These are phyloP conservation scores for Barnettozyma sp. DNA, from an alignment of 805 yeast genomes.

Conservation along the genomic window DNA sequence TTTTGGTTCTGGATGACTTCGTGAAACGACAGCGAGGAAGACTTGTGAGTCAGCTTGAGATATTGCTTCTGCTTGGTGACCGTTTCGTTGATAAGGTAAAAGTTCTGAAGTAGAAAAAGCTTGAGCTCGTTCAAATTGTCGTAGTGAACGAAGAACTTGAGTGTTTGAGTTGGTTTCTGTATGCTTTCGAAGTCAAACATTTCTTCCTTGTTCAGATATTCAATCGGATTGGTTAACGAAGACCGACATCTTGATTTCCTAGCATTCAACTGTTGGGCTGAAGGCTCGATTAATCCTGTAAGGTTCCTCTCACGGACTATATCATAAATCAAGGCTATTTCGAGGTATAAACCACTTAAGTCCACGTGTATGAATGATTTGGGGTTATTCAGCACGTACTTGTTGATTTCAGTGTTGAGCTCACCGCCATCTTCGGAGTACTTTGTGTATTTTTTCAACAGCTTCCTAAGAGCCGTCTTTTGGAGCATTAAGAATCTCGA, in stretches of 20 bases:
- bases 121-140: slow-evolving; percentile 52
- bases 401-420: slow-evolving; percentile 24
- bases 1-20: slow-evolving; percentile 14
- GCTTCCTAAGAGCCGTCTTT: slow-evolving; percentile 64
- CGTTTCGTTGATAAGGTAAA: slow-evolving; percentile 23
- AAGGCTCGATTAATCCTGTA: too few species aligned
- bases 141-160: slow-evolving; percentile 48
- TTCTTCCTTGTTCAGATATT: slow-evolving; percentile 18
- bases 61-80: slow-evolving; percentile 16
- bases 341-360: slow-evolving; percentile 53
- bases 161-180: slow-evolving; percentile 31
- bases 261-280: too few species aligned
- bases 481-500: slow-evolving; percentile 69
- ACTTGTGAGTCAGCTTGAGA: slow-evolving; percentile 18
- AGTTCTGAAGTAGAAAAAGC: slow-evolving; percentile 38
- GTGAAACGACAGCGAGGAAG: slow-evolving; percentile 20
- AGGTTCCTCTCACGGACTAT: slow-evolving; percentile 31
- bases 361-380: slow-evolving; percentile 56
- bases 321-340: slow-evolving; percentile 49
- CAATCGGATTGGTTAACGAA: slow-evolving; percentile 14
- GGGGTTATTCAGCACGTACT: slow-evolving; percentile 34
- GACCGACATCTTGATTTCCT: slow-evolving; percentile 9
- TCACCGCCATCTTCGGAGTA: slow-evolving; percentile 32
- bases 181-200: slow-evolving; percentile 32
- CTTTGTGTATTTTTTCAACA: slow-evolving; percentile 60